These are phyloP conservation scores for Tolypocladium nubicola DNA, from an alignment of 2,329 filamentous ascomycete genomes.

Conservation along the genomic window DNA sequence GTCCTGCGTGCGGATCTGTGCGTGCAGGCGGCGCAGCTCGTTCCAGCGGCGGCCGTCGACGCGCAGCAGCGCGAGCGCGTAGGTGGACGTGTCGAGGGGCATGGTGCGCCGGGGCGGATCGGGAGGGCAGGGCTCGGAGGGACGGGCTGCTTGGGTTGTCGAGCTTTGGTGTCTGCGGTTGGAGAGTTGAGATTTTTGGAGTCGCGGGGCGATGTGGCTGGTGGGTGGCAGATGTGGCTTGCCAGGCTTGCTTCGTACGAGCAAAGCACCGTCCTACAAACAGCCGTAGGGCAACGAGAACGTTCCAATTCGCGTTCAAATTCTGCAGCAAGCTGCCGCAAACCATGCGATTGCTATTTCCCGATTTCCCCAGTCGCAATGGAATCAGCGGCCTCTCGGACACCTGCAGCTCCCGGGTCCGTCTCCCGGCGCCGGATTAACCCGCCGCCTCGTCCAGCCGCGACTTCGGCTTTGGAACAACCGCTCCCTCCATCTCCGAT, in stretches of 20 bases:
- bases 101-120: constrained; percentile 32
- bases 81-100: constrained; percentile 92
- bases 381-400: too few species aligned
- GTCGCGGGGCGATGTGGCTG: background rate
- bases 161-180: background rate
- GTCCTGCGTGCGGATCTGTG: constrained; percentile 84
- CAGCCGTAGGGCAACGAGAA: background rate
- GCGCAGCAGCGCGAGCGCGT: constrained; percentile 73
- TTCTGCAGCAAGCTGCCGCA: background rate
- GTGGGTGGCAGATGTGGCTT: background rate
- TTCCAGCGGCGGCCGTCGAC: constrained; percentile 90
- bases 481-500: background rate
- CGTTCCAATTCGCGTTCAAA: background rate
- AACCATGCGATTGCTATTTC: background rate
- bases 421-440: background rate
- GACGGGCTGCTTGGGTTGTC: background rate
- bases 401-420: background rate
- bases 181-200: background rate
- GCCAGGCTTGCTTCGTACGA: background rate
- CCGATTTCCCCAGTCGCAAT: background rate
- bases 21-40: constrained; percentile 80
- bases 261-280: background rate
- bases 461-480: background rate
- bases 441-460: background rate
- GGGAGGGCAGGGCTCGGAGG: background rate